These are phyloP conservation scores for Ormosia semicastrata DNA, from an alignment of 306 rosid species.

Conservation along the genomic window DNA sequence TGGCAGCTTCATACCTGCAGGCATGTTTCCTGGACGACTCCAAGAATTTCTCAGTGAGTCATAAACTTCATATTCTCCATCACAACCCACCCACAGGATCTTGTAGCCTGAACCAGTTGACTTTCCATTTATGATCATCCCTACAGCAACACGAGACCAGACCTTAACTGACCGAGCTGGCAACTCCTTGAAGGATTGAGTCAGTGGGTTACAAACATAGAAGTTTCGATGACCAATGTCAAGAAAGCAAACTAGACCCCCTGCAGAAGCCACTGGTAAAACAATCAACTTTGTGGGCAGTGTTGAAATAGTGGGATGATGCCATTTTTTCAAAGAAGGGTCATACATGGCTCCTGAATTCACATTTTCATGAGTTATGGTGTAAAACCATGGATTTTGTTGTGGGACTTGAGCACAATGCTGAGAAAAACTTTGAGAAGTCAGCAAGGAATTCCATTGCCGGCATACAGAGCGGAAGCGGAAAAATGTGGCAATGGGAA, in stretches of 20 bases:
- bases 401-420: constrained; percentile 61
- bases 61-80: constrained; percentile 83
- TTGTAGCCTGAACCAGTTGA: constrained; percentile 64
- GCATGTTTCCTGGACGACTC: constrained; percentile 62
- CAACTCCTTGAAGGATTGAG: constrained; percentile 82
- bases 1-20: constrained; percentile 60
- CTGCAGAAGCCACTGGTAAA: constrained; percentile 93
- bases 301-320: constrained; percentile 65
- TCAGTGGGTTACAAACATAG: constrained; percentile 93
- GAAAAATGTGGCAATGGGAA: constrained; percentile 75
- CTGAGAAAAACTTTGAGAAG: constrained; percentile 70
- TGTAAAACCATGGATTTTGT: constrained; percentile 82
- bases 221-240: constrained; percentile 74
- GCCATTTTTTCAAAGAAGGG: constrained; percentile 88
- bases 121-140: constrained; percentile 66
- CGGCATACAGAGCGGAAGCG: constrained; percentile 81
- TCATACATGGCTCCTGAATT: constrained; percentile 87
- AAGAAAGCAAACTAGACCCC: constrained; percentile 88
- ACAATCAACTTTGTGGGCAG: constrained; percentile 58
- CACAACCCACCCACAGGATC: constrained; percentile 78
- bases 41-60: constrained; percentile 73
- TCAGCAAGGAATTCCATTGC: constrained; percentile 75
- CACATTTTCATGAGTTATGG: constrained; percentile 69
- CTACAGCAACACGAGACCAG: constrained; percentile 82
- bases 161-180: constrained; percentile 79